These are phyloP conservation scores for Aspergillus transmontanensis DNA, from an alignment of 2,329 filamentous ascomycete genomes.

Conservation along the genomic window DNA sequence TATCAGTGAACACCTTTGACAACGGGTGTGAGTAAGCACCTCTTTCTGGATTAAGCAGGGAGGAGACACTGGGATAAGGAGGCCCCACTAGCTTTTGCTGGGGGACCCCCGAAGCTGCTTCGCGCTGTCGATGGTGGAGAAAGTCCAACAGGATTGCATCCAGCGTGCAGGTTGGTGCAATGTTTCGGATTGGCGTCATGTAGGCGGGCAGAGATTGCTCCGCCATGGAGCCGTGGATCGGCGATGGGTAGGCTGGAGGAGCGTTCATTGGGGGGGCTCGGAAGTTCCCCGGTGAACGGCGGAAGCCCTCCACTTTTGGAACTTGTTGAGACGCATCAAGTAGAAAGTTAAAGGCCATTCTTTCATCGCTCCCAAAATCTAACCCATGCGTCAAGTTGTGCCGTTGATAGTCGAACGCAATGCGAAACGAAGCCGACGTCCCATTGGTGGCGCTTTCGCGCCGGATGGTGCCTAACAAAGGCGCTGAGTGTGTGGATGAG, in stretches of 20 bases:
- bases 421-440: slow-evolving; percentile 35
- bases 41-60: slow-evolving; percentile 71
- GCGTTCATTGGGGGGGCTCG: slow-evolving; percentile 25
- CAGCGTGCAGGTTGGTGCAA: slow-evolving; percentile 71
- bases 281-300: slow-evolving; percentile 28
- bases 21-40: slow-evolving; percentile 70
- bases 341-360: slow-evolving; percentile 73
- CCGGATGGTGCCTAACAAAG: slow-evolving; percentile 25
- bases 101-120: slow-evolving; percentile 67
- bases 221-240: slow-evolving; percentile 24
- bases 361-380: slow-evolving; percentile 62
- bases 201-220: slow-evolving; percentile 36
- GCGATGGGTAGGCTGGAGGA: slow-evolving; percentile 26
- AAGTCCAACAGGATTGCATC: slow-evolving; percentile 82
- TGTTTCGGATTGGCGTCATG: slow-evolving; percentile 58
- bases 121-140: slow-evolving; percentile 66
- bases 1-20: slow-evolving; percentile 83
- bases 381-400: slow-evolving; percentile 55
- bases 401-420: slow-evolving; percentile 47
- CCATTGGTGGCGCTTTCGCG: slow-evolving; percentile 26
- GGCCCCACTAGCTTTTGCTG: slow-evolving; percentile 71
- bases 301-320: slow-evolving; percentile 54
- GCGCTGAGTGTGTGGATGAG: slow-evolving; percentile 33
- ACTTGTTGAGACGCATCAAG: slow-evolving; percentile 63
- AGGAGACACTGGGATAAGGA: slow-evolving; percentile 76